Base-by-base conservation (phyloP, 116 monocot genomes). In the Dioscorea cayenensis region DNA sequence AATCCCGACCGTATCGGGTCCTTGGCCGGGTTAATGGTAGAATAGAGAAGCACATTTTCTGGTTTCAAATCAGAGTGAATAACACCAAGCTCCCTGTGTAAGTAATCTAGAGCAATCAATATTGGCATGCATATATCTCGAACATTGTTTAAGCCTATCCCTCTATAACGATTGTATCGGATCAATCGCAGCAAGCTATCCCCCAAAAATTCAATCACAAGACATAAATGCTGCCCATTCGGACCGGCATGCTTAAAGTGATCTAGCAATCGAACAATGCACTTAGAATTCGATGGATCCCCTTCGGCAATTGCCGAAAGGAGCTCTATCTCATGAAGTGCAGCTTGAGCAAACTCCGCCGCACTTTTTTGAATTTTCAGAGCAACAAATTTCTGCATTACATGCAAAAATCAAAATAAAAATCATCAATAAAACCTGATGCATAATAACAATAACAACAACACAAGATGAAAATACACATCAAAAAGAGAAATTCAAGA, bases 321-420 rank as follows among this genome's bases (percentile, higher is more conserved):
- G 51, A 89, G 28, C 70, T 89, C 85, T 13, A 85, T 89, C 58
- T 89, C 89, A 71, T 89, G 89, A 27, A 85, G 78, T 19, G 89
- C 89, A 59, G 85, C 84, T 69, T 85, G 73, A 36, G 82, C 77
- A 77, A 73, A 89, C 3, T 89, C 74, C 16, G 66, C 12, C 32
- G 84, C 82, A 76, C 89, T 85, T 52, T 89, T 89, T 38, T 88
- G 88, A 70, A 88, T 88, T 70, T 88, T 88, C 28, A 88, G 82
- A 52, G 88, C 88, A 55, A 88, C 88, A 58, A 77, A 84, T 63
- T 52, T 79, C 88, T 88, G 70, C 65, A 86, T 16, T 12, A 16
- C 19, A 55, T 18, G 32, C 10, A 55, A 55, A 55, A 55, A 55
- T 55, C 18, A 55, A 18, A 16, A 55, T 55, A 5, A 55, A 5